Evolutionary conservation across 2,329 filamentous ascomycete species (phyloP).

Genomic region (Oidium heveae): DNA sequence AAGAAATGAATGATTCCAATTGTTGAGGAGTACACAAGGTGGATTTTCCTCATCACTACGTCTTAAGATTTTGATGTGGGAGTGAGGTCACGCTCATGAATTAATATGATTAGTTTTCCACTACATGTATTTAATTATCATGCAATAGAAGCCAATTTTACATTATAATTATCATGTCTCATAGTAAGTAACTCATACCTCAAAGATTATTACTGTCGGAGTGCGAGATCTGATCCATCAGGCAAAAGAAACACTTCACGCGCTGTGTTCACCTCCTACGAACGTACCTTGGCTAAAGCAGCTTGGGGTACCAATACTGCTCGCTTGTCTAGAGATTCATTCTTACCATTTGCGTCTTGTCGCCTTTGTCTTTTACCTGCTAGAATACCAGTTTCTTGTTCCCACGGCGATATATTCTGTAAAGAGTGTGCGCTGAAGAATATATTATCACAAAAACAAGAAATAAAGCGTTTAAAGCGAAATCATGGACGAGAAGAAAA

Average conservation of each 20-base stretch:
- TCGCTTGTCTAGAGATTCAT: slow-evolving; percentile 73
- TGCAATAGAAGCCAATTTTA: too few relatives aligned
- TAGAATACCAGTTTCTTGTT: slow-evolving; percentile 60
- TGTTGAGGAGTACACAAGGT: too few relatives aligned
- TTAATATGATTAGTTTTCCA: too few relatives aligned
- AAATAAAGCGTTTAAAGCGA: slow-evolving; percentile 61
- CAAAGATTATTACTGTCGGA: too few relatives aligned
- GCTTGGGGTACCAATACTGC: slow-evolving; percentile 64
- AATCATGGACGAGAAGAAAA: slow-evolving; percentile 32
- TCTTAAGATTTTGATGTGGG: too few relatives aligned
- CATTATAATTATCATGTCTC: too few relatives aligned
- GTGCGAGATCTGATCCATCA: slow-evolving; percentile 13
- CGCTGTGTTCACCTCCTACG: slow-evolving; percentile 81
- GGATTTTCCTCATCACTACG: too few relatives aligned
- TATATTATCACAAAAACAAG: slow-evolving; percentile 72
- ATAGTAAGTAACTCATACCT: too few relatives aligned
- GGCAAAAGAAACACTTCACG: slow-evolving; percentile 78
- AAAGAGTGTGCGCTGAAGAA: slow-evolving; percentile 81
- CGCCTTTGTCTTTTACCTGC: slow-evolving; percentile 64
- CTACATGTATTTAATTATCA: too few relatives aligned
- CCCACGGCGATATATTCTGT: slow-evolving; percentile 75
- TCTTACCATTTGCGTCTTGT: slow-evolving; percentile 76
- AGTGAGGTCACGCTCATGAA: too few relatives aligned
- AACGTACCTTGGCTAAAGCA: slow-evolving; percentile 56
- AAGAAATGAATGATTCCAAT: too few relatives aligned